Evolutionary conservation across 2,329 filamentous ascomycete genomes (phyloP).

Genomic region (Fusarium sp.): DNA sequence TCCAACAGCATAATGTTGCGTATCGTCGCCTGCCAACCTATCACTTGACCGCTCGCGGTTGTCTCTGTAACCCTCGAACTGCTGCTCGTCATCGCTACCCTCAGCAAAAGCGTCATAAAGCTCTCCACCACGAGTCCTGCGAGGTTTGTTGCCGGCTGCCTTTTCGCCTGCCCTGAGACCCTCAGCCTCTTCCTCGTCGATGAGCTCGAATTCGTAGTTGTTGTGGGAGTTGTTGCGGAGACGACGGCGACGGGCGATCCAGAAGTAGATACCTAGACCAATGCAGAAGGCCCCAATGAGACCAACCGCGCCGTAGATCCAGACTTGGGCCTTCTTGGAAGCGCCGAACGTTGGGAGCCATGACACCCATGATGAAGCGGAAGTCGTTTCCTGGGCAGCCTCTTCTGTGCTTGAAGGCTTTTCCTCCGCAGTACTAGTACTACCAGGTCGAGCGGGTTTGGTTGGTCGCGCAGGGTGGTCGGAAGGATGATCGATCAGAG

Average conservation of each 20-base stretch:
- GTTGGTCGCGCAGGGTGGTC: conserved; percentile 75
- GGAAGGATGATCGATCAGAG: conserved; percentile 62
- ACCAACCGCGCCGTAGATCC: conserved; percentile 90
- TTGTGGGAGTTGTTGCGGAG: conserved; percentile 80
- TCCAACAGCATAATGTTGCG: conserved; percentile 64
- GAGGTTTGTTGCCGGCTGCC: conserved; percentile 59
- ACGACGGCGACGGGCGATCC: conserved; percentile 80
- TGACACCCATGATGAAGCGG: conserved; percentile 79
- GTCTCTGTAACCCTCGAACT: conserved; percentile 59
- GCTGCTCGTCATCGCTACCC: conserved; percentile 76
- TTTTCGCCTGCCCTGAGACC: conserved; percentile 63
- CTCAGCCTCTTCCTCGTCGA: conserved; percentile 83
- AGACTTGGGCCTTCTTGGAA: conserved; percentile 86
- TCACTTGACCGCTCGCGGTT: conserved; percentile 57
- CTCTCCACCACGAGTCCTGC: conserved; percentile 80
- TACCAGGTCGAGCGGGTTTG: conserved; percentile 60
- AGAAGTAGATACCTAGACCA: conserved; percentile 85
- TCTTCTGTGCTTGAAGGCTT: conserved; percentile 49
- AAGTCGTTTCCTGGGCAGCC: conserved; percentile 55
- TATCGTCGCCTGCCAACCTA: conserved; percentile 52
- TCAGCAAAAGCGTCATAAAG: conserved; percentile 98
- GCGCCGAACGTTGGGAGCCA: conserved; percentile 93
- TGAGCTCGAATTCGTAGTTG: conserved; percentile 93
- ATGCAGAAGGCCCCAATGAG: conserved; percentile 87
- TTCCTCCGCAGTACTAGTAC: conserved; percentile 45